Percentiles rank a stretch among this genome's conserved stretches.
Conservation (phyloP, 768 basidiomycete species). For the Dictyophora rubrovolvata region DNA sequence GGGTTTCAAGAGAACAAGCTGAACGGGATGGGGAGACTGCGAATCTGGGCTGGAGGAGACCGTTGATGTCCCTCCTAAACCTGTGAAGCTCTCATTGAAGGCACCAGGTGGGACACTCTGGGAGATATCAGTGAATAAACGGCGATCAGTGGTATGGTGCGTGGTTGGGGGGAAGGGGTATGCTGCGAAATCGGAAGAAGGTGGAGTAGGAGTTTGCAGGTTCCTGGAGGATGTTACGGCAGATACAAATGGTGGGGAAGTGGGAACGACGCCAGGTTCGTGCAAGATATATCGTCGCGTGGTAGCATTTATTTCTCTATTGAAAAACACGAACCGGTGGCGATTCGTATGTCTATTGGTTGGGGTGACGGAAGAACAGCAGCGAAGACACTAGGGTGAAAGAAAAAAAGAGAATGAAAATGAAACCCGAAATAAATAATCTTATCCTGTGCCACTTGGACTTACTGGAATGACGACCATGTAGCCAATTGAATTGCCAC, state of each 20-base stretch:
- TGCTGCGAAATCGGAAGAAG: conserved; percentile 16
- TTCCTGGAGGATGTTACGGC: conserved; percentile 23
- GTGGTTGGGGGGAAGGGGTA: conserved; percentile 16
- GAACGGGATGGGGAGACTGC: neutral
- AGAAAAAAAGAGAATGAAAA: conserved; percentile 7
- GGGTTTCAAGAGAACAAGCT: conserved; percentile 3
- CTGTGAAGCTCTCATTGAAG: neutral
- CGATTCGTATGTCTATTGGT: conserved; percentile 51
- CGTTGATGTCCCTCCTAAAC: neutral
- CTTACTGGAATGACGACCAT: conserved; percentile 64
- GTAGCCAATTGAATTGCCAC: conserved; percentile 66
- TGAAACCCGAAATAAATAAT: neutral
- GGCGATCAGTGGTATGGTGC: conserved; percentile 7
- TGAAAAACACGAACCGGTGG: conserved; percentile 82
- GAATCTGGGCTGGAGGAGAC: neutral
- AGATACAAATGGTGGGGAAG: conserved; percentile 22
- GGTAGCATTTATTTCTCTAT: conserved; percentile 49
- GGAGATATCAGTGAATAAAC: conserved; percentile 12
- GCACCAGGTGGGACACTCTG: conserved; percentile 13
- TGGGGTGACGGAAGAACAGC: conserved; percentile 58
- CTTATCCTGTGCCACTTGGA: conserved; percentile 13
- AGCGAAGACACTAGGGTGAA: conserved; percentile 46
- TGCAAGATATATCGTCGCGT: conserved; percentile 54
- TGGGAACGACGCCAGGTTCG: conserved; percentile 52
- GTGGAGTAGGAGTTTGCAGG: conserved; percentile 21